Percentiles rank a stretch among this genome's conserved stretches.
Evolutionary conservation across 75 land plant genomes (phyloP).

Genomic region (Sequoiadendron giganteum): DNA sequence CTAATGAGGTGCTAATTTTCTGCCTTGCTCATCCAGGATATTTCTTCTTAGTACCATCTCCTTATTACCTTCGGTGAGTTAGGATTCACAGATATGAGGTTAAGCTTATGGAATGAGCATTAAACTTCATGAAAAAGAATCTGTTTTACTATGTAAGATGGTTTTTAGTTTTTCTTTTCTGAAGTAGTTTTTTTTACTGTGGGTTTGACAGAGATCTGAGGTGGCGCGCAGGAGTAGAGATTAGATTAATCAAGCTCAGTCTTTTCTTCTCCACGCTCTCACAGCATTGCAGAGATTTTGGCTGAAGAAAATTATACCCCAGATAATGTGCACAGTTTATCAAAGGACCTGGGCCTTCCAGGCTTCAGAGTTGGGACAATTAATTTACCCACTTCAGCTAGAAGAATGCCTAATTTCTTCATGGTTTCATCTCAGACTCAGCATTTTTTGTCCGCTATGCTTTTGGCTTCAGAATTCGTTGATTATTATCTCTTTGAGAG

Average conservation of each 20-base stretch:
- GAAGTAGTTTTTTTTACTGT: too few relatives aligned
- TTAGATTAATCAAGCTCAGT: conserved; percentile 50
- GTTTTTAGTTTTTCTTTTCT: too few relatives aligned
- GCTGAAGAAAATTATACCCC: neutral
- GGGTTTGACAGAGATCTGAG: too few relatives aligned
- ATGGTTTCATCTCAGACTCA: conserved; percentile 61
- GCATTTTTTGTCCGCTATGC: too few relatives aligned
- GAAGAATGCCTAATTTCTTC: conserved; percentile 67
- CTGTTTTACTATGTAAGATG: too few relatives aligned
- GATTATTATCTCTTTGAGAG: conserved; percentile 43
- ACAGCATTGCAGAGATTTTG: conserved; percentile 40
- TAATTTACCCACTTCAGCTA: conserved; percentile 35
- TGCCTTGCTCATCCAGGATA: conserved; percentile 72
- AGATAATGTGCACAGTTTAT: conserved; percentile 6
- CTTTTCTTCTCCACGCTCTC: conserved; percentile 19
- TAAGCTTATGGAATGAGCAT: too few relatives aligned
- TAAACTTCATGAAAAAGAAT: neutral
- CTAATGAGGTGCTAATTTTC: conserved; percentile 43
- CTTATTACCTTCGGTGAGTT: conserved; percentile 72
- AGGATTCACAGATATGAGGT: neutral
- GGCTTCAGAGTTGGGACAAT: conserved; percentile 38
- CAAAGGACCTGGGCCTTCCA: conserved; percentile 41
- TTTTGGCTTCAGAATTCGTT: conserved; percentile 26
- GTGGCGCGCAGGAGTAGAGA: too few relatives aligned
- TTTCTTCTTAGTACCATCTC: conserved; percentile 65